Base-by-base conservation (phyloP, 2,329 filamentous ascomycete species). In the Teratosphaeria pseudoeucalypti region DNA sequence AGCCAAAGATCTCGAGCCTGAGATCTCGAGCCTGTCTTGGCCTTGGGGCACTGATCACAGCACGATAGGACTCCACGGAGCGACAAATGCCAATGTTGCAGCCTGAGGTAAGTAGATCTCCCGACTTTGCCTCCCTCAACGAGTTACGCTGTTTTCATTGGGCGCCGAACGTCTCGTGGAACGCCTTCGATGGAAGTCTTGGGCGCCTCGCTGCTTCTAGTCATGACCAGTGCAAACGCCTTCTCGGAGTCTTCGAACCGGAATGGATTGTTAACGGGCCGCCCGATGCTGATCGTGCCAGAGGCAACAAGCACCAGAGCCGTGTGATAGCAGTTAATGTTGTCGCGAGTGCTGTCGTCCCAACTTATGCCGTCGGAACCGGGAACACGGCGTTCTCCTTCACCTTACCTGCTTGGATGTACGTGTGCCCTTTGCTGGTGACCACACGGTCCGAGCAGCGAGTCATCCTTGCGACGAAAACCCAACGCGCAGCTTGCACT, bases 341-440 rank as follows among this genome's bases (percentile, higher is more conserved):
- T 75, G 61, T 83, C 83, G 2, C 80, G 73, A 57, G 83, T 81
- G 0, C 76, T 79, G 1, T 80, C 81, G 57, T 78, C 76, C 61
- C 82, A 72, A 2, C 68, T 77, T 54, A 82, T 1, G 76, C 75
- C 0, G 74, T 75, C 0, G 76, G 78, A 59, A 82, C 82, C 0
- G 80, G 80, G 58, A 82, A 82, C 0, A 75, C 66, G 12, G 82
- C 75, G 55, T 78, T 79, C 72, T 75, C 60, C 14, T 72, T 74
- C 1, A 78, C 79, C 77, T 82, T 79, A 0, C 80, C 81, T 1
- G 75, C 79, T 62, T 82, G 79, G 1, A 82, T 76, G 52, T 66
- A 67, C 0, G 73, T 80, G 0, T 78, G 80, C 0, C 80, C 79
- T 59, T 75, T 76, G 5, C 29, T 7, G 29, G 27, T 29, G 27